Conservation (phyloP, 805 yeast genomes). For the Myxozyma sirexii region DNA sequence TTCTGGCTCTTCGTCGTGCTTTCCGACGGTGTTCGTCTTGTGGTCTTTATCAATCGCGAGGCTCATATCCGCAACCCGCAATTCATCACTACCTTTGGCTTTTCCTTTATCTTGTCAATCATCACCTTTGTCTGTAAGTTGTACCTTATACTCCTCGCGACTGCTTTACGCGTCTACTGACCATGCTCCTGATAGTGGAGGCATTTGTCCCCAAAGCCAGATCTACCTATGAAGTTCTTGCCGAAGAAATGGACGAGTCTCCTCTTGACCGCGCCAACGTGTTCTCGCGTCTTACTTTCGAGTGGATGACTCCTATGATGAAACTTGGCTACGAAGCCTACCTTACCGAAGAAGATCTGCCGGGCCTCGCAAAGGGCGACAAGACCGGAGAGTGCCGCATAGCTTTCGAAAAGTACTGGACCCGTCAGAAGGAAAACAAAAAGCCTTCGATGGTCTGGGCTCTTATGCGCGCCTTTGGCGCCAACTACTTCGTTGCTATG, state of each 20-base stretch:
- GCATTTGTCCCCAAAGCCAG: slow-evolving; percentile 45
- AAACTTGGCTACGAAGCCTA: slow-evolving; percentile 68
- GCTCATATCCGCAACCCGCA: slow-evolving; percentile 27
- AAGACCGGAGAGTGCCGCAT: slow-evolving; percentile 57
- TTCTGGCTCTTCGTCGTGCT: slow-evolving; percentile 66
- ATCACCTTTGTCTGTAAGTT: slow-evolving; percentile 26
- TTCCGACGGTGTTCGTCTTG: slow-evolving; percentile 49
- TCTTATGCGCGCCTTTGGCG: slow-evolving; percentile 71
- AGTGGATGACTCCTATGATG: slow-evolving; percentile 91
- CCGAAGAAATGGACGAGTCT: slow-evolving; percentile 41
- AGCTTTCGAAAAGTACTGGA: slow-evolving; percentile 63
- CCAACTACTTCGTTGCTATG: slow-evolving; percentile 69
- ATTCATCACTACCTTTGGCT: slow-evolving; percentile 28
- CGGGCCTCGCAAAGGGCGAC: slow-evolving; percentile 70
- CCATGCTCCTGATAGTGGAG: slow-evolving; percentile 45
- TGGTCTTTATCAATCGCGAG: slow-evolving; percentile 44
- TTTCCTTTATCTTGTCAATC: slow-evolving; percentile 30
- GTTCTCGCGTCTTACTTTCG: slow-evolving; percentile 74
- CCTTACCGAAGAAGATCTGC: slow-evolving; percentile 63
- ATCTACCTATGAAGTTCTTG: slow-evolving; percentile 41
- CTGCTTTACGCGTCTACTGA: not conserved
- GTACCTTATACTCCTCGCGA: not conserved
- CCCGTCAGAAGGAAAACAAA: slow-evolving; percentile 48
- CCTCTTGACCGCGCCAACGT: slow-evolving; percentile 67
- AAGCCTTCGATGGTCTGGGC: slow-evolving; percentile 62